Evolutionary conservation across 139 green algal species (phyloP).

Genomic region (Tetradesmus obliquus): DNA sequence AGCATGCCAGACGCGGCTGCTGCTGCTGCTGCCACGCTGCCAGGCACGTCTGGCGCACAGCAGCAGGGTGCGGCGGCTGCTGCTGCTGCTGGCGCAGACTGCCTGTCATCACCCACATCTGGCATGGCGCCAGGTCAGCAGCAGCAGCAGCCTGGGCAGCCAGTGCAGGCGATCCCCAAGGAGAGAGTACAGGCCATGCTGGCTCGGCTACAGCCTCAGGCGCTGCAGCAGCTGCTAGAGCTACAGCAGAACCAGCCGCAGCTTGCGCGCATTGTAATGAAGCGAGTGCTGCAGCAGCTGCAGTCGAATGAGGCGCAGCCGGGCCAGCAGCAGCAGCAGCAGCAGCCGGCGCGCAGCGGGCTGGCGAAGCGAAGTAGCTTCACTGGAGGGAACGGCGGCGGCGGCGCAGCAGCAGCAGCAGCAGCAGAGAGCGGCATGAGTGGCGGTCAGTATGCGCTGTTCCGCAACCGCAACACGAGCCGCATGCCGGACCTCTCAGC

Average conservation of each 20-base stretch:
- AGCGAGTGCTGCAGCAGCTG: conserved; percentile 37
- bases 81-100: neutral
- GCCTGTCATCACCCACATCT: neutral
- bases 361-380: neutral
- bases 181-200: conserved; percentile 5
- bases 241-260: conserved; percentile 34
- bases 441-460: neutral
- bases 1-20: neutral
- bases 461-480: conserved; percentile 1
- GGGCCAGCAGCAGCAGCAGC: neutral
- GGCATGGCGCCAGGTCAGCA: neutral
- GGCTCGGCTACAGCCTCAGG: conserved; percentile 3
- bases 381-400: neutral
- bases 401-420: neutral
- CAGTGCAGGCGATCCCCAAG: neutral
- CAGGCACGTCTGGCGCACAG: neutral
- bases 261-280: conserved; percentile 28
- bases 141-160: neutral
- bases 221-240: conserved; percentile 37
- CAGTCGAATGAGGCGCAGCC: neutral
- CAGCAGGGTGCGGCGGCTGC: neutral
- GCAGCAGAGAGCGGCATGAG: conserved; percentile 6
- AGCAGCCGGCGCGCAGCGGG: neutral
- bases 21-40: too few relatives aligned
- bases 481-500: neutral